Evolutionary conservation across 805 yeast species (phyloP).

Genomic region (Spathaspora passalidarum): DNA sequence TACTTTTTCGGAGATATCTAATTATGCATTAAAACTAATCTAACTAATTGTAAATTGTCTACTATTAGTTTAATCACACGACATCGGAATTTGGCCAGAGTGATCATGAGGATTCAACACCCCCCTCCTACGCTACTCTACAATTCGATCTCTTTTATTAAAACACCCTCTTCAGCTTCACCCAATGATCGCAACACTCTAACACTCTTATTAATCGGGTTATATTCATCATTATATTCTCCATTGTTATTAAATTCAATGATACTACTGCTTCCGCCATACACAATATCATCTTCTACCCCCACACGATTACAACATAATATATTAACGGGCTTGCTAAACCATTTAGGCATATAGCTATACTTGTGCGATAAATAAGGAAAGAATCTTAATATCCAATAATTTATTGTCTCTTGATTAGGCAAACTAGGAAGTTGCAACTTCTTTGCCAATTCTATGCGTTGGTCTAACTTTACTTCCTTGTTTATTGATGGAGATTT

Average conservation of each 20-base stretch:
- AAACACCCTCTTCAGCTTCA: constrained; percentile 62
- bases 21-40: too few species aligned
- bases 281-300: constrained; percentile 63
- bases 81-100: too few species aligned
- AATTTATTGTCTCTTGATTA: constrained; percentile 52
- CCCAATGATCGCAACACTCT: constrained; percentile 55
- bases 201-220: constrained; percentile 49
- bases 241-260: constrained; percentile 44
- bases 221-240: constrained; percentile 25
- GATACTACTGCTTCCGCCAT: constrained; percentile 65
- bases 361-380: constrained; percentile 51
- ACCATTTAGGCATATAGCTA: constrained; percentile 21
- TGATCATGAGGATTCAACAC: too few species aligned
- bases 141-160: constrained; percentile 56
- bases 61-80: too few species aligned
- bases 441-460: not conserved
- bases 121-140: not conserved
- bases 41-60: too few species aligned
- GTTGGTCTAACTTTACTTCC: constrained; percentile 3
- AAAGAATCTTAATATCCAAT: constrained; percentile 71
- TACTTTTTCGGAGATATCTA: too few species aligned
- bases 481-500: constrained; percentile 40
- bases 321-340: constrained; percentile 26
- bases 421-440: constrained; percentile 23
- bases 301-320: constrained; percentile 75